Conservation (phyloP, 2,329 filamentous ascomycete genomes). For the Ophiostoma sp. region DNA sequence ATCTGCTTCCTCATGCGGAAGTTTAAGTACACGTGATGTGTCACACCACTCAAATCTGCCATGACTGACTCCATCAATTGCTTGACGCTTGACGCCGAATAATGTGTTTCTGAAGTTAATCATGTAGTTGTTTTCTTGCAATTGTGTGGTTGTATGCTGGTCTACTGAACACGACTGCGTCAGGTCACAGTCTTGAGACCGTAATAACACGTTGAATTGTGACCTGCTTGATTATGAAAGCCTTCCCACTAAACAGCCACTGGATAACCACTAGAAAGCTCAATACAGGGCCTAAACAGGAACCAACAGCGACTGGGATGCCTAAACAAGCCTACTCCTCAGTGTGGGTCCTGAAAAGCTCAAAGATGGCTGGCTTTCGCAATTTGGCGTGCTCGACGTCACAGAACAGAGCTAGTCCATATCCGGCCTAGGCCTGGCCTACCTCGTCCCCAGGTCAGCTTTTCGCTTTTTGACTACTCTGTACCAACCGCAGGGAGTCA, state of each 20-base stretch:
- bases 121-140: no score
- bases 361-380: conserved; percentile 15
- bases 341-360: not conserved
- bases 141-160: no score
- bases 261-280: not conserved
- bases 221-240: no score
- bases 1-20: not conserved
- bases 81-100: no score
- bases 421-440: conserved; percentile 4
- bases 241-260: no score
- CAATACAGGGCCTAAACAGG: no score
- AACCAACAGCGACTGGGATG: not conserved
- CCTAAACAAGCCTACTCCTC: not conserved
- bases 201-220: not conserved
- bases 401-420: conserved; percentile 10
- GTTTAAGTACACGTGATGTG: not conserved
- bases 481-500: conserved; percentile 6
- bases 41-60: not conserved
- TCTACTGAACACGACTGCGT: no score
- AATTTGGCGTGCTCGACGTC: conserved; percentile 13
- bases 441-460: not conserved
- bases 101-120: no score
- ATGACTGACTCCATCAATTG: no score
- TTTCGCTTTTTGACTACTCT: conserved; percentile 14
- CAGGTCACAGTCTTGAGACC: not conserved